These are phyloP conservation scores for Talaromyces sp. DNA, from an alignment of 2,329 filamentous ascomycete genomes.

Conservation along the genomic window DNA sequence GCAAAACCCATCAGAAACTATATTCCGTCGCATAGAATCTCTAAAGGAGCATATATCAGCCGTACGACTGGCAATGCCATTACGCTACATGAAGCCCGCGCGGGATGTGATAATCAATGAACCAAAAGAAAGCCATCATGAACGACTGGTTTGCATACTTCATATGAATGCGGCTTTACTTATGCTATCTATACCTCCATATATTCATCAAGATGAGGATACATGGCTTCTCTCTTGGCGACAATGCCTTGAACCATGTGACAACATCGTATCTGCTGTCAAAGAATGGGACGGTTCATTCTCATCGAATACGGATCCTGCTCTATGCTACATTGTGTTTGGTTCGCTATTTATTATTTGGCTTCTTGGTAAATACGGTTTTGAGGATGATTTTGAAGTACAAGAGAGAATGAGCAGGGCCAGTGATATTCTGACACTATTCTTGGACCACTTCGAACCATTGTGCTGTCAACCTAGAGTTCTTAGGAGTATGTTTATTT, in stretches of 20 bases:
- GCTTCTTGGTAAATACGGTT: constrained; percentile 14
- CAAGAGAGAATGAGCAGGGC: not conserved
- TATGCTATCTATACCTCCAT: not conserved
- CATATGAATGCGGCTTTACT: not conserved
- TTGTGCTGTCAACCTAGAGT: not conserved
- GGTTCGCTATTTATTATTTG: constrained; percentile 23
- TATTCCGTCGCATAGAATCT: not conserved
- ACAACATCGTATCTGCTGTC: constrained; percentile 24
- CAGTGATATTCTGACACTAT: not conserved
- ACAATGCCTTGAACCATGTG: constrained; percentile 21
- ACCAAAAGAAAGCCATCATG: not conserved
- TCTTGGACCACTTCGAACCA: not conserved
- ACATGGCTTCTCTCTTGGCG: constrained; percentile 24
- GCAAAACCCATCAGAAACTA: not conserved
- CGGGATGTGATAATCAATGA: not conserved
- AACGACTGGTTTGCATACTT: not conserved
- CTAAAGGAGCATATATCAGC: not conserved
- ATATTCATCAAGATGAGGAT: constrained; percentile 13
- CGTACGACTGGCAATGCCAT: not conserved
- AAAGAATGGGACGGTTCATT: constrained; percentile 28
- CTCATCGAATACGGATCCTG: constrained; percentile 26
- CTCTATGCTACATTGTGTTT: constrained; percentile 27
- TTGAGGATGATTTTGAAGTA: not conserved
- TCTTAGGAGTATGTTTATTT: not conserved
- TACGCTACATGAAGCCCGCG: not conserved